These are phyloP conservation scores for Vanrija humicola DNA, from an alignment of 1,284 basidiomycete genomes.

Conservation along the genomic window DNA sequence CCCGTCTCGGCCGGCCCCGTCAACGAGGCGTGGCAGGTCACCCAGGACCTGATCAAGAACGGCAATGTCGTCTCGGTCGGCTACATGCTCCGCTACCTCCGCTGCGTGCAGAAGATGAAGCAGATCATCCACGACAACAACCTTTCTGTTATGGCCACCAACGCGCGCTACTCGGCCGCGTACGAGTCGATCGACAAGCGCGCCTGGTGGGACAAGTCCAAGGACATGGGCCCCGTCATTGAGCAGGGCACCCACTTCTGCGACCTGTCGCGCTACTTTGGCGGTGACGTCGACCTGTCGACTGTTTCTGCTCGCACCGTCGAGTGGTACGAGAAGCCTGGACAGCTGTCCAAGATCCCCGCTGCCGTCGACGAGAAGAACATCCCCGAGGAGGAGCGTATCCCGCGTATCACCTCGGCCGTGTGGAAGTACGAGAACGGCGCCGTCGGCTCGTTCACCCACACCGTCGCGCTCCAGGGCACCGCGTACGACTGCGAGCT, in stretches of 20 bases:
- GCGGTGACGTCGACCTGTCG: slow-evolving; percentile 87
- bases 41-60: slow-evolving; percentile 63
- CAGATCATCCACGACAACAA: slow-evolving; percentile 91
- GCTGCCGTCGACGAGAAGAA: slow-evolving; percentile 40
- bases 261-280: slow-evolving; percentile 83
- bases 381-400: slow-evolving; percentile 48
- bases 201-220: slow-evolving; percentile 98
- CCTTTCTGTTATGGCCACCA: slow-evolving; percentile 94
- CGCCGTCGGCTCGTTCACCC: slow-evolving; percentile 83
- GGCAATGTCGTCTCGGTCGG: slow-evolving; percentile 85
- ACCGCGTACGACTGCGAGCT: slow-evolving; percentile 88
- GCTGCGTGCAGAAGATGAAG: slow-evolving; percentile 97
- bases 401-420: slow-evolving; percentile 48
- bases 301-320: slow-evolving; percentile 72
- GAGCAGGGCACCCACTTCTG: slow-evolving; percentile 90
- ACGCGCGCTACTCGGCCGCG: slow-evolving; percentile 85
- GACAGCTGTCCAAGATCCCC: slow-evolving; percentile 71
- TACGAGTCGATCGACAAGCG: slow-evolving; percentile 85
- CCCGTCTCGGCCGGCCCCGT: slow-evolving; percentile 81
- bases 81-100: slow-evolving; percentile 86
- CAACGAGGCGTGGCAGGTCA: slow-evolving; percentile 57
- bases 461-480: slow-evolving; percentile 83
- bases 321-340: slow-evolving; percentile 87
- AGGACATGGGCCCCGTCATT: slow-evolving; percentile 73
- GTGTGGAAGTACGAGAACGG: slow-evolving; percentile 79